Evolutionary conservation across 108 stramenopile genomes (phyloP), one percentile per base, ranked within the genome.

Genomic region (Nitzschia inconspicua): DNA sequence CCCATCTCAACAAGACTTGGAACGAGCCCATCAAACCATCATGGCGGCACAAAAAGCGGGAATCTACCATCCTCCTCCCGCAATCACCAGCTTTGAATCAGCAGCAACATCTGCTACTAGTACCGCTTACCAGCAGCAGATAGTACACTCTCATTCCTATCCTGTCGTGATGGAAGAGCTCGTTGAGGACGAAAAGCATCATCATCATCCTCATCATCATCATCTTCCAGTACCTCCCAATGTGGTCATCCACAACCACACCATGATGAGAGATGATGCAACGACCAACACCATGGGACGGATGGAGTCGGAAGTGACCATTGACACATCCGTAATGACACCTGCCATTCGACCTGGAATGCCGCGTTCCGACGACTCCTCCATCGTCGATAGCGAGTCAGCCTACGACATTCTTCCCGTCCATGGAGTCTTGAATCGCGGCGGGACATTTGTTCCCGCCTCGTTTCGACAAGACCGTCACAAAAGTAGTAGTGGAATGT

Each of bases 371-470:
- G n/a, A n/a, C n/a, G n/a, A n/a, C n/a, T n/a, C n/a, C n/a, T n/a
- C n/a, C n/a, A n/a, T n/a, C n/a, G n/a, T n/a, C n/a, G n/a, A n/a
- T n/a, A n/a, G n/a, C n/a, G n/a, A n/a, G n/a, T n/a, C n/a, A n/a
- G n/a, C n/a, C n/a, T n/a, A n/a, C n/a, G n/a, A n/a, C n/a, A n/a
- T n/a, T n/a, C n/a, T 11, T 39, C 57, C 57, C 1, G 10, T 10
- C 5, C 73, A 68, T 36, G 61, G 75, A 20, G 36, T 73, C 7
- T 40, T 73, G 0, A 65, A 73, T 54, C 62, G 72, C 11, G 72
- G 72, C 9, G 75, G 68, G 11, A 53, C 19, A 3, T 66, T 73
- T 56, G n/a, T n/a, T n/a, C n/a, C n/a, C n/a, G n/a, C n/a, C n/a
- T 28, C 36, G 47, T 29, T 72, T 16, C 31, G 36, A 14, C 27